phyloP scores from a whole-genome alignment of 805 yeast genomes.

The Blastobotrys parvus region DNA sequence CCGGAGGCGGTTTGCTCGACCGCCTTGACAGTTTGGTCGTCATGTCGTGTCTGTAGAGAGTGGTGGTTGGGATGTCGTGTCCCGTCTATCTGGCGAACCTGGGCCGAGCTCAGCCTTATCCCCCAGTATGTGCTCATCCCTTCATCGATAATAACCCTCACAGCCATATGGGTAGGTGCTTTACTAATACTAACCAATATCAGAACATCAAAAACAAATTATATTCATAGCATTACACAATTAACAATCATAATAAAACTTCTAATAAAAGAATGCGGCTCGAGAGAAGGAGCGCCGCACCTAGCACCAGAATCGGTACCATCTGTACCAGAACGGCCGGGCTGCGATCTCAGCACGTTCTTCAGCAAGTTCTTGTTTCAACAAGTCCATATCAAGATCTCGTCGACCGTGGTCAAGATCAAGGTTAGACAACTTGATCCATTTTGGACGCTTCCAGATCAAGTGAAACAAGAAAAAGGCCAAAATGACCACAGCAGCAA shows the following conservation, averaged over 20 bases:
- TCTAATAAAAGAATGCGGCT: neutral
- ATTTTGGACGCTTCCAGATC: slow-evolving; percentile 35
- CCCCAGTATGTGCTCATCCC: neutral
- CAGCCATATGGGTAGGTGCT: neutral
- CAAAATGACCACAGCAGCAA: slow-evolving; percentile 35
- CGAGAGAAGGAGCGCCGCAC: neutral
- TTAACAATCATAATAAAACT: neutral
- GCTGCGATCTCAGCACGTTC: slow-evolving; percentile 37
- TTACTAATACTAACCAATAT: neutral
- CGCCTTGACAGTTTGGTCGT: neutral
- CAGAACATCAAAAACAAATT: neutral
- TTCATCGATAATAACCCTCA: neutral
- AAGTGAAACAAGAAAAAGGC: slow-evolving; percentile 44
- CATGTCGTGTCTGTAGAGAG: too few relatives aligned
- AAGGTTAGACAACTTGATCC: slow-evolving; percentile 40
- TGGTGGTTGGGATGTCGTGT: too few relatives aligned
- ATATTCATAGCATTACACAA: neutral
- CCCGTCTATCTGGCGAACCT: too few relatives aligned
- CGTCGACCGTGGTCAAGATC: slow-evolving; percentile 60
- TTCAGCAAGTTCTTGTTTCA: slow-evolving; percentile 47
- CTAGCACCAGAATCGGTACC: slow-evolving; percentile 38
- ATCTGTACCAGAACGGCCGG: slow-evolving; percentile 41
- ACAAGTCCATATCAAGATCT: slow-evolving; percentile 44
- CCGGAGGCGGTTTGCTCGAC: neutral
- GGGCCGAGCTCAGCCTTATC: too few relatives aligned